Conservation (phyloP, 2,329 filamentous ascomycete genomes). For the Fusarium decemcellulare region DNA sequence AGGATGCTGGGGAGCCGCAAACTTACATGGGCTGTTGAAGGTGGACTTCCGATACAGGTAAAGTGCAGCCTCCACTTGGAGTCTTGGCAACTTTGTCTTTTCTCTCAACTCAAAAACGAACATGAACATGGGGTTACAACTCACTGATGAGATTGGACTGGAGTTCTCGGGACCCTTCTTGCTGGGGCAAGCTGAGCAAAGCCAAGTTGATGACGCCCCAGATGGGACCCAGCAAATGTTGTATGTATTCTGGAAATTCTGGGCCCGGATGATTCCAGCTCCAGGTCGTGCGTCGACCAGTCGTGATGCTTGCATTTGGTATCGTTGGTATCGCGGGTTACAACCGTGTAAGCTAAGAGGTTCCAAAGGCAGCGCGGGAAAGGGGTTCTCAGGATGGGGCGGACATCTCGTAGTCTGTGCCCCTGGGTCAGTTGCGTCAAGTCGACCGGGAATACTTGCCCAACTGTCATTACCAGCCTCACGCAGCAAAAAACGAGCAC, state of each 20-base stretch:
- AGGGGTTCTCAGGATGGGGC: not conserved
- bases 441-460: slow-evolving; percentile 12
- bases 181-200: slow-evolving; percentile 20
- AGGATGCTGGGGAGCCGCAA: slow-evolving; percentile 40
- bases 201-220: slow-evolving; percentile 16
- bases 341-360: slow-evolving; percentile 40
- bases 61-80: slow-evolving; percentile 29
- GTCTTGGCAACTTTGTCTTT: slow-evolving; percentile 21
- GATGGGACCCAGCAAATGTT: slow-evolving; percentile 5
- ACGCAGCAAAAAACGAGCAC: slow-evolving; percentile 4
- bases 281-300: slow-evolving; percentile 18
- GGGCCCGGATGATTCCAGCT: slow-evolving; percentile 14
- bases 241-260: not conserved
- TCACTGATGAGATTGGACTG: slow-evolving; percentile 7
- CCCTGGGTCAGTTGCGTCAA: slow-evolving; percentile 12
- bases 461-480: slow-evolving; percentile 18
- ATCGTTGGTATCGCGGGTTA: slow-evolving; percentile 8
- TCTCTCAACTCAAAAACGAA: slow-evolving; percentile 9
- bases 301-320: slow-evolving; percentile 10
- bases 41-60: slow-evolving; percentile 42
- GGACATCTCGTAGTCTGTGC: slow-evolving; percentile 16
- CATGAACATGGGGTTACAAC: slow-evolving; percentile 14
- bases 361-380: slow-evolving; percentile 3
- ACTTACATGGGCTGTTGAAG: slow-evolving; percentile 27
- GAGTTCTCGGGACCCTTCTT: not conserved